Conservation (phyloP, 140 eudicot species). For the Erigeron philadelphicus region DNA sequence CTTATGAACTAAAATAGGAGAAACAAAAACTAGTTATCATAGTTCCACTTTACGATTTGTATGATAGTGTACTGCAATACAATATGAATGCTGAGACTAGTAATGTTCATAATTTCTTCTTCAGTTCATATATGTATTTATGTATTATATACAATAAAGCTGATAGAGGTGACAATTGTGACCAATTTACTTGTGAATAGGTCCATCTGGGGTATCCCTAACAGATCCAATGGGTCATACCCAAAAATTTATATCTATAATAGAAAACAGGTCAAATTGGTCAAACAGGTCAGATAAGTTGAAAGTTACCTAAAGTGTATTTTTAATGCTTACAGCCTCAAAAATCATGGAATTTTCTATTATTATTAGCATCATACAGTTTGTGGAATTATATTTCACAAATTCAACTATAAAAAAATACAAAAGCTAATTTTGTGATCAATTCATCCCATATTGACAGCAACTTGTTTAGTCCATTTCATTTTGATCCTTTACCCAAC, state of each 20-base stretch:
- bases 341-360: neutral
- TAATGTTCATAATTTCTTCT: constrained; percentile 6
- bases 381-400: neutral
- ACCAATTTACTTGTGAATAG: neutral
- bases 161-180: neutral
- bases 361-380: neutral
- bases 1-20: neutral
- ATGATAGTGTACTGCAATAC: neutral
- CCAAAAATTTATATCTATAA: neutral
- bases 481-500: neutral
- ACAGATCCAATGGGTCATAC: neutral
- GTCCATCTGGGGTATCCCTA: neutral
- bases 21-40: neutral
- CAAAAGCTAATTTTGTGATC: neutral
- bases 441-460: neutral
- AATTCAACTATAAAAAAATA: neutral
- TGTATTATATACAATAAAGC: neutral
- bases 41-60: neutral
- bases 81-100: constrained; percentile 2
- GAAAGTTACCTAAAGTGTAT: neutral
- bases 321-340: neutral
- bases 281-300: neutral
- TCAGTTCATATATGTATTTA: neutral
- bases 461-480: neutral
- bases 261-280: neutral